Conservation (phyloP, 371 early-diverging fungal genomes). For the Mucor circinelloides region DNA sequence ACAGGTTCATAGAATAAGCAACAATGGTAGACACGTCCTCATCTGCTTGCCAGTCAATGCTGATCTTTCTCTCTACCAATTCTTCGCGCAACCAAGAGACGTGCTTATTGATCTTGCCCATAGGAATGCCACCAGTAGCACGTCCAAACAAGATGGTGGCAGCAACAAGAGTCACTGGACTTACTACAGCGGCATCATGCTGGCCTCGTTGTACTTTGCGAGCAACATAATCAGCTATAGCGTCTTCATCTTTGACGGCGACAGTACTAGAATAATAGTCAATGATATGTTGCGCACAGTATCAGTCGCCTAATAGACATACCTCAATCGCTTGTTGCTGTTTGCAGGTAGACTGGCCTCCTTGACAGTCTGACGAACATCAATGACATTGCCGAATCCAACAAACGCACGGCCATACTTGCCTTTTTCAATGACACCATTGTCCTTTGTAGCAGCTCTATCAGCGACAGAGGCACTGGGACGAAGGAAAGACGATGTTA, state of each 20-base stretch:
- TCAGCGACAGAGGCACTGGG: slow-evolving; percentile 43
- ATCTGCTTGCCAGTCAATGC: slow-evolving; percentile 50
- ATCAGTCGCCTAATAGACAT: neutral
- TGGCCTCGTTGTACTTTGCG: slow-evolving; percentile 43
- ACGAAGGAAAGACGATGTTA: slow-evolving; percentile 33
- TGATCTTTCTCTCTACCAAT: slow-evolving; percentile 26
- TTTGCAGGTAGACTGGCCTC: slow-evolving; percentile 10
- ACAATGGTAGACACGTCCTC: slow-evolving; percentile 48
- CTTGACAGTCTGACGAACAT: slow-evolving; percentile 22
- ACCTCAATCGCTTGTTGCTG: slow-evolving; percentile 21
- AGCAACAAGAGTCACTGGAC: slow-evolving; percentile 49
- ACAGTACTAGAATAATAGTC: slow-evolving; percentile 13
- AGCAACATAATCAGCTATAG: slow-evolving; percentile 30
- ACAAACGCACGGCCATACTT: slow-evolving; percentile 52
- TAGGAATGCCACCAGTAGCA: slow-evolving; percentile 30
- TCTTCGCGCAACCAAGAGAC: slow-evolving; percentile 43
- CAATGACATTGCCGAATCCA: slow-evolving; percentile 42
- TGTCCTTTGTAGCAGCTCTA: slow-evolving; percentile 37
- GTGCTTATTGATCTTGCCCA: slow-evolving; percentile 45
- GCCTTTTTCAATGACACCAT: slow-evolving; percentile 29
- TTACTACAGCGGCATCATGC: slow-evolving; percentile 37
- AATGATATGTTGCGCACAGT: neutral
- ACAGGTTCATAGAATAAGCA: slow-evolving; percentile 35
- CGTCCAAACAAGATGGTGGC: slow-evolving; percentile 48
- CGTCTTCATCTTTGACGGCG: slow-evolving; percentile 24